Evolutionary conservation across 2,329 filamentous ascomycete genomes (phyloP).

Genomic region (Thermoascus crustaceus): DNA sequence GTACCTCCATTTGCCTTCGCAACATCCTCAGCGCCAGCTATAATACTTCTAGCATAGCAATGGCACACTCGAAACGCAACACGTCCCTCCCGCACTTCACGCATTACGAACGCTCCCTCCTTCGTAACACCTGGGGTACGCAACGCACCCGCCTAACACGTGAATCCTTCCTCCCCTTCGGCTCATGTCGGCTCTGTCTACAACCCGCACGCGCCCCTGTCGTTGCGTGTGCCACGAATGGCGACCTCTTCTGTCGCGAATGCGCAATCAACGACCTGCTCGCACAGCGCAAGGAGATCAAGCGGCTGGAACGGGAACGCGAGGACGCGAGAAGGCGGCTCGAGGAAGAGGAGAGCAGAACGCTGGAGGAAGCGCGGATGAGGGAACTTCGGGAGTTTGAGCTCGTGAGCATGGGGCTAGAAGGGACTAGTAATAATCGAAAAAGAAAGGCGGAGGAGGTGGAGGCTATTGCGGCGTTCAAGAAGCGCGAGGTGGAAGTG

Average conservation of each 20-base stretch:
- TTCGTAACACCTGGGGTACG: conserved; percentile 73
- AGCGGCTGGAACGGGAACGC: conserved; percentile 61
- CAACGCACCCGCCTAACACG: conserved; percentile 76
- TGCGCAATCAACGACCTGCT: conserved; percentile 89
- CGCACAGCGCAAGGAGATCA: conserved; percentile 84
- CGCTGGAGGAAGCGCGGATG: conserved; percentile 61
- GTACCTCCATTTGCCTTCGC: background rate
- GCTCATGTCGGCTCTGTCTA: conserved; percentile 80
- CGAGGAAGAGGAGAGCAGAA: conserved; percentile 50
- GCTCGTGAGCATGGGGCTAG: conserved; percentile 64
- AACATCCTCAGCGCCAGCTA: background rate
- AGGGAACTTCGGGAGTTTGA: conserved; percentile 77
- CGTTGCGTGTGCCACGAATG: conserved; percentile 66
- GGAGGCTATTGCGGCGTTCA: conserved; percentile 19
- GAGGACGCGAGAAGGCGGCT: conserved; percentile 55
- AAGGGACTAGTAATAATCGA: conserved; percentile 14
- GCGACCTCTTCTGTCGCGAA: conserved; percentile 91
- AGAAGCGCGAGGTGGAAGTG: conserved; percentile 36
- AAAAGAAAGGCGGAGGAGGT: conserved; percentile 17
- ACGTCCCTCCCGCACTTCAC: conserved; percentile 92
- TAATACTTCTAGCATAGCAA: conserved; percentile 10
- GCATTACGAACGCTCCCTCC: conserved; percentile 74
- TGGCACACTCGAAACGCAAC: conserved; percentile 64
- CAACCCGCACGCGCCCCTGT: conserved; percentile 74
- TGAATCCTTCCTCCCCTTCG: conserved; percentile 88